These are phyloP conservation scores for Leccinellum luteum DNA, from an alignment of 768 basidiomycete species.

Conservation along the genomic window DNA sequence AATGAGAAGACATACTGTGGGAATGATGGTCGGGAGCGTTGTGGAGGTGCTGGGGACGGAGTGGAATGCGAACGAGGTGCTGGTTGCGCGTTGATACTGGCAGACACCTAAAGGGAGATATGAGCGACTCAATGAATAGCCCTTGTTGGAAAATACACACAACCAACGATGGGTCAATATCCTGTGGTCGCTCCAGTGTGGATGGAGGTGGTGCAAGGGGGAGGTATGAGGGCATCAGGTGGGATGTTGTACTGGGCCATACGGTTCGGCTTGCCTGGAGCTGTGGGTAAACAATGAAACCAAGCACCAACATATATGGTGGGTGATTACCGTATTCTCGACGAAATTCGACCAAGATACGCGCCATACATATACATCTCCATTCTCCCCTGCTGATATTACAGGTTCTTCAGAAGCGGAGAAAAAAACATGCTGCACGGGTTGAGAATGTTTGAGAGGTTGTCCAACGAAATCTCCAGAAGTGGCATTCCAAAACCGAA, in stretches of 20 bases:
- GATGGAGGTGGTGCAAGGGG: no score
- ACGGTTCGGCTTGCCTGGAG: no score
- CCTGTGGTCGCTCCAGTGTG: no score
- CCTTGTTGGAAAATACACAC: no score
- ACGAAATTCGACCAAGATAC: not conserved
- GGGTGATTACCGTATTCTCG: no score
- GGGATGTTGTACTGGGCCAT: no score
- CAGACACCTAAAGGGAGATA: no score
- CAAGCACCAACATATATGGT: no score
- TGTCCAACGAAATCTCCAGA: not conserved
- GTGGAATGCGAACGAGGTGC: not conserved
- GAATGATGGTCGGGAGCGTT: fast-evolving
- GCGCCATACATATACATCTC: not conserved
- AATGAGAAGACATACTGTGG: not conserved
- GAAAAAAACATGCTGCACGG: not conserved
- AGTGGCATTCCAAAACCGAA: not conserved
- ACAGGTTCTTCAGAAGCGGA: not conserved
- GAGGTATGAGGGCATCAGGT: no score
- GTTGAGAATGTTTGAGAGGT: not conserved
- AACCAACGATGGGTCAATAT: no score
- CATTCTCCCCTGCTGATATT: not conserved
- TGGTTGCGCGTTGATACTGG: not conserved
- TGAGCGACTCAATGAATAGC: no score
- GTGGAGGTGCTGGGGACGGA: not conserved
- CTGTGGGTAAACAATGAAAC: no score